Conservation (phyloP, 305 asterid species). For the Fraxinus latifolia region DNA sequence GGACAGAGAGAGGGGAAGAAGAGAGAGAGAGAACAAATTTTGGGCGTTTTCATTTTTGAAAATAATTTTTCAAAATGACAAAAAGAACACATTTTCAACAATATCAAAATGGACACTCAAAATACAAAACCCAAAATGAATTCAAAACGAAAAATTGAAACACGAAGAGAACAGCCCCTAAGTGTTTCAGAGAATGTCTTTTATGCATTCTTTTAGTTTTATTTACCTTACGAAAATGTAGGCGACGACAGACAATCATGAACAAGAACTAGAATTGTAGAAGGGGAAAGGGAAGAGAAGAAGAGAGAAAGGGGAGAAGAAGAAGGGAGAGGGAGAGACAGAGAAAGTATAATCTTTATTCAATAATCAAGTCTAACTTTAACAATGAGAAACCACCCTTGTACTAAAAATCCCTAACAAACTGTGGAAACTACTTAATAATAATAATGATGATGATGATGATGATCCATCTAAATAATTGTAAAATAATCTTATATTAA, state of each 20-base stretch:
- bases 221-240: background rate
- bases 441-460: too few species aligned
- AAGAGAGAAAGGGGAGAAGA: background rate
- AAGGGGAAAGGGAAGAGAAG: background rate
- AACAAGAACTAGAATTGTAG: background rate
- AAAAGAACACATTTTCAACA: too few species aligned
- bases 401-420: background rate
- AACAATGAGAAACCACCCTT: background rate
- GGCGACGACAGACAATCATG: background rate
- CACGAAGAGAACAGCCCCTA: too few species aligned
- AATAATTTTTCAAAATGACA: too few species aligned
- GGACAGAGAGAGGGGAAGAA: too few species aligned
- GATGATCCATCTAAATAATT: too few species aligned
- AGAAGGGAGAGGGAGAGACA: background rate
- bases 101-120: too few species aligned
- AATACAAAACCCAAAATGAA: too few species aligned
- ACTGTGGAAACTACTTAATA: background rate
- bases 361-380: background rate
- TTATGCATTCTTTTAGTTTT: background rate
- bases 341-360: background rate
- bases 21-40: too few species aligned
- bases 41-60: too few species aligned
- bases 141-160: too few species aligned
- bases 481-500: background rate
- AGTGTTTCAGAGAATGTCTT: background rate